Base-by-base conservation (phyloP, 768 basidiomycete genomes). In the Rubroboletus pulcherrimus region DNA sequence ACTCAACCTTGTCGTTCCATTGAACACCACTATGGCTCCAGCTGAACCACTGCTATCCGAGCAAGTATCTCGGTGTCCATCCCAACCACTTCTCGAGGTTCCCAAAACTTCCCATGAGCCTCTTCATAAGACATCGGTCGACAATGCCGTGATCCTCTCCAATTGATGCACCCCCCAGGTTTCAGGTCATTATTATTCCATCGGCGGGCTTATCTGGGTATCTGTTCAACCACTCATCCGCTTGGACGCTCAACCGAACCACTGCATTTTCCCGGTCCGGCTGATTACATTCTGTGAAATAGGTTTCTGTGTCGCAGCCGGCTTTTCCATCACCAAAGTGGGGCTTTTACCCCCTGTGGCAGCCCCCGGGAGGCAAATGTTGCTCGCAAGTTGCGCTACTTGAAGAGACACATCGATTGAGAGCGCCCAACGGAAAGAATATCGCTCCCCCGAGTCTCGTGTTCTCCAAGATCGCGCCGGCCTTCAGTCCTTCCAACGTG, bases 401-500 rank as follows among this genome's bases (percentile, higher is more conserved):
- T 15, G 5, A n/a, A 12, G 30, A 42, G 24, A 35, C 31, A 7
- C 49, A n/a, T 35, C 31, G 19, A 40, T 48, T 15, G 33, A 39
- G 14, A 29, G 7, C 7, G 10, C 54, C 50, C 38, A 47, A 38
- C 31, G 47, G 19, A 29, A 49, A 75, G 72, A 87, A 86, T 58
- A 76, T 88, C 51, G 74, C 82, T 4, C 63, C 82, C 7, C 87
- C 88, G 8, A 78, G 78, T 58, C 75, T 87, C 15, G 70, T 87
- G 74, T 88, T 89, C 68, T 85, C 85, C 7, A 85, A 82, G 58
- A 86, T 89, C 48, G 0, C 24, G 24, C 24, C 24, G 4, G 80
- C 85, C 2, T 86, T 89, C 59, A 78, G 75, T 9, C 60, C 79
- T 0, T 76, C 83, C 30, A 87, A 87, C 62, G 71, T 87, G 12